Percentiles rank a stretch among this genome's conserved stretches.
Evolutionary conservation across 139 green algal genomes (phyloP).

Genomic region (Edaphochlamys debaryana): DNA sequence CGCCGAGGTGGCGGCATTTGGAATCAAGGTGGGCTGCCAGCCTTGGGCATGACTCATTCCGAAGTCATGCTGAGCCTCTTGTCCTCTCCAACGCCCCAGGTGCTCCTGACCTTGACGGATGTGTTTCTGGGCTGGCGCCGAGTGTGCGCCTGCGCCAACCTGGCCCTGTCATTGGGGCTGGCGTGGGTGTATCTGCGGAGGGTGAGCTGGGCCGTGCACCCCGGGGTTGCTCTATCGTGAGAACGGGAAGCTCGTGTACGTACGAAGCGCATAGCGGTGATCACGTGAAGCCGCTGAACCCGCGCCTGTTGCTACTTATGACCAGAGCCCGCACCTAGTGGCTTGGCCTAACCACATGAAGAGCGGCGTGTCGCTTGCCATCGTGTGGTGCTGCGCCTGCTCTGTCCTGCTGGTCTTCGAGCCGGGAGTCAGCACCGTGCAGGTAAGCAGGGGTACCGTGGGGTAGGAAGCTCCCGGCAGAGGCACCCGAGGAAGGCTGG

Average conservation of each 20-base stretch:
- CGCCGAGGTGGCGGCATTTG: conserved; percentile 14
- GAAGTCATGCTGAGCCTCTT: too few relatives aligned
- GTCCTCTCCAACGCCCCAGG: too few relatives aligned
- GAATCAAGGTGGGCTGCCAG: conserved; percentile 23
- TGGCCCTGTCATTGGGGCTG: conserved; percentile 13
- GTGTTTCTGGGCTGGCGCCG: conserved; percentile 18
- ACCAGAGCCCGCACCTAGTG: conserved; percentile 27
- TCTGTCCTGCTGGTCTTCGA: conserved; percentile 11
- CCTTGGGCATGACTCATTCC: too few relatives aligned
- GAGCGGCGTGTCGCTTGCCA: background rate
- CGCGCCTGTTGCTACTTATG: too few relatives aligned
- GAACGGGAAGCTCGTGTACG: too few relatives aligned
- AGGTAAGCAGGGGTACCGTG: too few relatives aligned
- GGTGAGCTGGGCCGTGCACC: conserved; percentile 9
- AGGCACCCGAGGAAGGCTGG: too few relatives aligned
- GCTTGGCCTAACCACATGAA: conserved; percentile 31
- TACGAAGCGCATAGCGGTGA: too few relatives aligned
- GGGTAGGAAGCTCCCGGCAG: background rate
- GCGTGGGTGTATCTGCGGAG: conserved; percentile 16
- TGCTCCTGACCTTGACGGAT: conserved; percentile 11
- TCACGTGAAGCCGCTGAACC: too few relatives aligned
- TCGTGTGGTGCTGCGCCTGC: background rate
- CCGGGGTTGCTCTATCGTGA: too few relatives aligned
- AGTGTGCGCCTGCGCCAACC: conserved; percentile 15
- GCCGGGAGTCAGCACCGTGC: background rate